Evolutionary conservation across 306 rosid genomes (phyloP), one percentile per base, ranked within the genome.

Genomic region (Argentina anserina): DNA sequence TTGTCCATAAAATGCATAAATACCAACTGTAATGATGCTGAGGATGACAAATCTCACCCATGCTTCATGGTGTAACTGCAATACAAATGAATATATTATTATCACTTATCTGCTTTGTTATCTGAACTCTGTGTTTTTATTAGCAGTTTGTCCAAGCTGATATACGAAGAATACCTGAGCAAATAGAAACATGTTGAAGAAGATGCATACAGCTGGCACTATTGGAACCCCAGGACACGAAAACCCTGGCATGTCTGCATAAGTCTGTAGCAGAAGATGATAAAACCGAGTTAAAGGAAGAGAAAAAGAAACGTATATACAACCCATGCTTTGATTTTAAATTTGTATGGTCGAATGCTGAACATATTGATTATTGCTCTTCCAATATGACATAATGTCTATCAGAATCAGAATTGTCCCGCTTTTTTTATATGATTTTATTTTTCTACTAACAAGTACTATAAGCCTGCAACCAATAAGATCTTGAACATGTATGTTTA

Each of bases 1-100:
- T 82, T 94, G 97, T 62, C 99, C 99, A 66, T 94, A 91, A 73
- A 87, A 79, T 74, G 95, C 97, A 77, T 94, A 94, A 67, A 91
- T 67, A 40, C 85, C 90, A n/a, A 94, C 63, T 46, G 81, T 81
- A 67, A 87, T 52, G 67, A 76, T 67, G 73, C 88, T 68, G 43
- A 94, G 85, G 76, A 91, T 69, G 67, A 91, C 84, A 76, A 94
- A 94, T 89, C 99, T 86, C 76, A 90, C 79, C 99, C 97, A 88
- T 60, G 97, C 97, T 90, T 91, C 97, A 25, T 86, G 41, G 80
- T 94, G 97, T 73, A 91, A 79, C 97, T 94, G 95, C 71, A 74
- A 60, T n/a, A 53, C 62, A 76, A 59, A 81, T 53, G 28, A 52
- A 70, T 9, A 64, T 55, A 55, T 74, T 64, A 67, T 10, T 28